phyloP scores from a whole-genome alignment of 2,329 filamentous ascomycete species.

The Dryadomyces quercus-mongolicae region DNA sequence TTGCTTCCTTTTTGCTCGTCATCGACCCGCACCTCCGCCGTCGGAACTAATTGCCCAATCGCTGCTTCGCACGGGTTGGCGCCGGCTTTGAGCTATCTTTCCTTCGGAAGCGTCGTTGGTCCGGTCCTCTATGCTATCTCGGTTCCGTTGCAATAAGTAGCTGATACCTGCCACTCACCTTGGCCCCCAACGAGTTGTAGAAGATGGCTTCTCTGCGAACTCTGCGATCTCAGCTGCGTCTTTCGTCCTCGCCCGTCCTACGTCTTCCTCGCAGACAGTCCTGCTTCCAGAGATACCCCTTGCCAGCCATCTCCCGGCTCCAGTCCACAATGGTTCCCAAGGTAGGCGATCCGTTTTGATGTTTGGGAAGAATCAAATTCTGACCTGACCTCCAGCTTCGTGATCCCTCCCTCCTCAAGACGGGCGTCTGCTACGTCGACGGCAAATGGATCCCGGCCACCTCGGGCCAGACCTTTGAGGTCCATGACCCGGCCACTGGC shows the following conservation, averaged over 20 bases:
- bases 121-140: neutral
- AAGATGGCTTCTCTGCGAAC: neutral
- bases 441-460: constrained; percentile 81
- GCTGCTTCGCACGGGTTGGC: neutral
- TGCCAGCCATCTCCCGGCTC: constrained; percentile 16
- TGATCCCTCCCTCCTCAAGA: constrained; percentile 73
- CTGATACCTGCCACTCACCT: neutral
- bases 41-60: neutral
- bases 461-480: constrained; percentile 86
- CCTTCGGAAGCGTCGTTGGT: neutral
- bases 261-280: constrained; percentile 12
- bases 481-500: constrained; percentile 73
- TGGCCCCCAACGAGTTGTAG: neutral
- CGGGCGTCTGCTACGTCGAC: constrained; percentile 73
- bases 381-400: constrained; percentile 43
- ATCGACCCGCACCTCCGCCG: neutral
- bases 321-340: constrained; percentile 37
- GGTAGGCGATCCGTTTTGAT: constrained; percentile 15
- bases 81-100: neutral
- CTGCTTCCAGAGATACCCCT: constrained; percentile 17
- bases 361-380: neutral
- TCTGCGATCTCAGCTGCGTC: constrained; percentile 3
- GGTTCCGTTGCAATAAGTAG: neutral
- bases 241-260: constrained; percentile 1
- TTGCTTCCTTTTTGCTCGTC: neutral